phyloP scores from a whole-genome alignment of 768 basidiomycete species.

The Symmetrospora coprosmae region DNA sequence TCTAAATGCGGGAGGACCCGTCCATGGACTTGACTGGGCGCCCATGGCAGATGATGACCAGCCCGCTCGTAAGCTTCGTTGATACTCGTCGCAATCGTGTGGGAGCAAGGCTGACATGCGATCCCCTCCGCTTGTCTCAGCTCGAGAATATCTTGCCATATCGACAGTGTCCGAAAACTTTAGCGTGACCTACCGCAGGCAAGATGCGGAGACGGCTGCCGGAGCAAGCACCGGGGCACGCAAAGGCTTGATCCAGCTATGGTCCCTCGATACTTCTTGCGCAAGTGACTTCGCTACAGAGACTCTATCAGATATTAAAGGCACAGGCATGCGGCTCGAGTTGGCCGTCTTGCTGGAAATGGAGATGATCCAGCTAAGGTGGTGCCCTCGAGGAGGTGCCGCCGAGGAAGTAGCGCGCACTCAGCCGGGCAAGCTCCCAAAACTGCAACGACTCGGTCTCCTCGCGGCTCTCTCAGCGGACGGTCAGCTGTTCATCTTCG shows the following conservation, averaged over 20 bases:
- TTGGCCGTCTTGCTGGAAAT: constrained; percentile 71
- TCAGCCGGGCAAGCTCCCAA: not conserved
- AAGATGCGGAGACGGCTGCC: constrained; percentile 51
- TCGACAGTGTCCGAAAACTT: constrained; percentile 35
- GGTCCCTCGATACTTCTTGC: constrained; percentile 40
- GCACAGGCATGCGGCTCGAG: constrained; percentile 40
- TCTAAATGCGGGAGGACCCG: constrained; percentile 74
- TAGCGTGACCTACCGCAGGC: constrained; percentile 39
- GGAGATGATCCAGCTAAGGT: constrained; percentile 64
- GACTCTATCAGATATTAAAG: constrained; percentile 13
- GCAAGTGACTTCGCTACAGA: not conserved
- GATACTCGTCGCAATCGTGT: too few relatives aligned
- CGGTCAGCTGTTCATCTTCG: constrained; percentile 63
- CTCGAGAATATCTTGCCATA: constrained; percentile 70
- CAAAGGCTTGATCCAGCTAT: constrained; percentile 69
- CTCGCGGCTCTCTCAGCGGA: constrained; percentile 75
- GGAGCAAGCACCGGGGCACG: constrained; percentile 49
- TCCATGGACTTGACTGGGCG: constrained; percentile 91
- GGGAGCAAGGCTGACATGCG: too few relatives aligned
- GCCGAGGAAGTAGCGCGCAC: constrained; percentile 39
- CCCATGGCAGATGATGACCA: constrained; percentile 55
- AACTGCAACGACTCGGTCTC: constrained; percentile 54
- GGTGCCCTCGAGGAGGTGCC: constrained; percentile 81
- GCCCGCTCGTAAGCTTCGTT: constrained; percentile 40
- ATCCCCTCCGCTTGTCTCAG: too few relatives aligned